These are phyloP conservation scores for Jacaranda copaia DNA, from an alignment of 257 asterid species.

Conservation along the genomic window DNA sequence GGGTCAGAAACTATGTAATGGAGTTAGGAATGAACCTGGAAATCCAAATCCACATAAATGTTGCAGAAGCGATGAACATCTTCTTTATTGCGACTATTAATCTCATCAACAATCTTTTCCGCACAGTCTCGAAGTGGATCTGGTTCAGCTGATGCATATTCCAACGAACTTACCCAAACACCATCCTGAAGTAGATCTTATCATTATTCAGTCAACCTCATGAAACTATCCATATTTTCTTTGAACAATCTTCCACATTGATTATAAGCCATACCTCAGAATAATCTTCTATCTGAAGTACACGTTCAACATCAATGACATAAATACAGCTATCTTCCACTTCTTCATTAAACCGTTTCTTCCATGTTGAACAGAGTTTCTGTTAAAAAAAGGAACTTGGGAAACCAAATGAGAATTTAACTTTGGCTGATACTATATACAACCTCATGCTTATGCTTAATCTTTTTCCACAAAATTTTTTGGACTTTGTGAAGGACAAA, in stretches of 20 bases:
- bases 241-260: neutral
- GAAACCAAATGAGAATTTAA: slow-evolving; percentile 39
- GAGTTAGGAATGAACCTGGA: slow-evolving; percentile 64
- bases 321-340: slow-evolving; percentile 69
- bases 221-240: slow-evolving; percentile 24
- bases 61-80: slow-evolving; percentile 88
- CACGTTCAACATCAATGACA: slow-evolving; percentile 70
- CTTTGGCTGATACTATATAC: slow-evolving; percentile 8
- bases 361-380: slow-evolving; percentile 74
- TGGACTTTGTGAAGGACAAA: slow-evolving; percentile 12
- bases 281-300: slow-evolving; percentile 88
- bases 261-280: slow-evolving; percentile 72
- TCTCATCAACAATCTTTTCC: slow-evolving; percentile 76
- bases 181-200: slow-evolving; percentile 62
- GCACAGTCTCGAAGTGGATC: slow-evolving; percentile 93
- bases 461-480: neutral
- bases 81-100: slow-evolving; percentile 72
- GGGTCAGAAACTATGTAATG: neutral
- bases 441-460: slow-evolving; percentile 13
- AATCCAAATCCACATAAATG: slow-evolving; percentile 72
- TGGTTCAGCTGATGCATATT: slow-evolving; percentile 80
- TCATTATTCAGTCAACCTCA: slow-evolving; percentile 31
- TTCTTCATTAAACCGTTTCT: slow-evolving; percentile 68
- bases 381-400: slow-evolving; percentile 43
- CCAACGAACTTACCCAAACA: slow-evolving; percentile 70